Evolutionary conservation across 2,329 filamentous ascomycete species (phyloP).

Genomic region (Aspergillus terreus): DNA sequence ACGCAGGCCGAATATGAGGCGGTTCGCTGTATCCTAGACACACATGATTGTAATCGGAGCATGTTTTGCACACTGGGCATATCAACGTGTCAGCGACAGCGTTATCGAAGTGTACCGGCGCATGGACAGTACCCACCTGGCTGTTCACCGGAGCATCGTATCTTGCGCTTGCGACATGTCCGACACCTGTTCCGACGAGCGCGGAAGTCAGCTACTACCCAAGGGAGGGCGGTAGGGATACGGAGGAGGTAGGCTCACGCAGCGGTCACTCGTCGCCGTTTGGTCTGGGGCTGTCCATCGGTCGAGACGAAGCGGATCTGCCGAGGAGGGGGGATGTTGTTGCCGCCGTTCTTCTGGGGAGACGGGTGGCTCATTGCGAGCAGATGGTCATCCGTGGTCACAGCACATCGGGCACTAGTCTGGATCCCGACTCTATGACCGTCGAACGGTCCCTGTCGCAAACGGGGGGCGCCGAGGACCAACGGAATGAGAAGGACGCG

Average conservation of each 20-base stretch:
- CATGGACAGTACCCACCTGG: conserved; percentile 42
- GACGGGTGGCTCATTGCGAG: conserved; percentile 40
- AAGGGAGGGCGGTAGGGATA: conserved; percentile 5
- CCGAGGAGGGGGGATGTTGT: conserved; percentile 28
- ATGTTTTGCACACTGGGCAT: conserved; percentile 60
- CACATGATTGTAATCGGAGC: conserved; percentile 65
- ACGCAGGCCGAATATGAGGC: conserved; percentile 29
- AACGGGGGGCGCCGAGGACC: conserved; percentile 6
- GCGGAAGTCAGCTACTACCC: conserved; percentile 4
- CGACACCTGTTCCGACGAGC: conserved; percentile 51
- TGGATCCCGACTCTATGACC: conserved; percentile 5
- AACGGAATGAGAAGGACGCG: conserved; percentile 7
- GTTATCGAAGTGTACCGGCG: background rate
- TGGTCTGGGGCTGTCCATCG: conserved; percentile 75
- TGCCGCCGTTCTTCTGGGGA: conserved; percentile 33
- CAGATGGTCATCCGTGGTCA: conserved; percentile 30
- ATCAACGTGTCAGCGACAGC: conserved; percentile 5
- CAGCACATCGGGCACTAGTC: conserved; percentile 29
- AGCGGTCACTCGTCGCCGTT: conserved; percentile 73
- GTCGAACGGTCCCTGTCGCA: conserved; percentile 12
- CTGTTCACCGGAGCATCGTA: conserved; percentile 69
- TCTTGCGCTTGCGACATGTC: conserved; percentile 73
- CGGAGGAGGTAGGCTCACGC: conserved; percentile 52
- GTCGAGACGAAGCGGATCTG: conserved; percentile 76
- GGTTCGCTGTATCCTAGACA: conserved; percentile 65